A percentile compares a stretch with the other conserved stretches of the same genome.
Conservation (phyloP, 2,329 filamentous ascomycete genomes). For the Boeremia lycopersici region DNA sequence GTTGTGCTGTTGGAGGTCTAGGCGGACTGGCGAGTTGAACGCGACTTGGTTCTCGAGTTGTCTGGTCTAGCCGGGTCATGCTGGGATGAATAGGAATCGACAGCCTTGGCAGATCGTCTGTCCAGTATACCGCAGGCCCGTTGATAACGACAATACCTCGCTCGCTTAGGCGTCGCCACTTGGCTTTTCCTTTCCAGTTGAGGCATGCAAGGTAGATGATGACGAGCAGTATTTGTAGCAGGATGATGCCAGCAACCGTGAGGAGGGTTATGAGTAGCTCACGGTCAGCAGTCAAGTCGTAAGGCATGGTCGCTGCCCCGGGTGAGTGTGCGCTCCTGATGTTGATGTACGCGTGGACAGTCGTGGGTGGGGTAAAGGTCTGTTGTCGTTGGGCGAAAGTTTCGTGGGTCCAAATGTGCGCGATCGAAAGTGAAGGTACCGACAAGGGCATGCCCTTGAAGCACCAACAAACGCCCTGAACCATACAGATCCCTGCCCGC, state of each 20-base stretch:
- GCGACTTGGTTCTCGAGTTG: too few species aligned
- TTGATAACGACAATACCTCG: conserved; percentile 21
- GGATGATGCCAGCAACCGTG: not conserved
- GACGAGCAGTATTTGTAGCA: not conserved
- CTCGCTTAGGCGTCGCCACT: conserved; percentile 16
- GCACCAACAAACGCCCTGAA: not conserved
- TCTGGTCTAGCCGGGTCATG: not conserved
- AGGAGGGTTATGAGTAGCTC: not conserved
- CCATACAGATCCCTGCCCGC: not conserved
- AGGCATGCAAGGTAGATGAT: conserved; percentile 2
- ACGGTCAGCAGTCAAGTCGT: not conserved
- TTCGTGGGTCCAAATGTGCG: too few species aligned
- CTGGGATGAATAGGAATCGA: not conserved
- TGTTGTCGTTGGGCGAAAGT: not conserved
- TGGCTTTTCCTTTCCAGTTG: conserved; percentile 17
- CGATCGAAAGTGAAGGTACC: not conserved
- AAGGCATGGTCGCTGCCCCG: not conserved
- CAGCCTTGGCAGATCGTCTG: conserved; percentile 13
- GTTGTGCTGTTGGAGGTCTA: too few species aligned
- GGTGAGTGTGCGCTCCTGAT: not conserved
- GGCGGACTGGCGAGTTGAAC: too few species aligned
- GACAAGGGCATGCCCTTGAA: not conserved
- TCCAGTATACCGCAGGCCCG: conserved; percentile 19
- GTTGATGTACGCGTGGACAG: not conserved
- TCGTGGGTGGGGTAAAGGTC: not conserved